These are phyloP conservation scores for Schoenoplectus tabernaemontani DNA, from an alignment of 202 grass and related monocot genomes.

Conservation along the genomic window DNA sequence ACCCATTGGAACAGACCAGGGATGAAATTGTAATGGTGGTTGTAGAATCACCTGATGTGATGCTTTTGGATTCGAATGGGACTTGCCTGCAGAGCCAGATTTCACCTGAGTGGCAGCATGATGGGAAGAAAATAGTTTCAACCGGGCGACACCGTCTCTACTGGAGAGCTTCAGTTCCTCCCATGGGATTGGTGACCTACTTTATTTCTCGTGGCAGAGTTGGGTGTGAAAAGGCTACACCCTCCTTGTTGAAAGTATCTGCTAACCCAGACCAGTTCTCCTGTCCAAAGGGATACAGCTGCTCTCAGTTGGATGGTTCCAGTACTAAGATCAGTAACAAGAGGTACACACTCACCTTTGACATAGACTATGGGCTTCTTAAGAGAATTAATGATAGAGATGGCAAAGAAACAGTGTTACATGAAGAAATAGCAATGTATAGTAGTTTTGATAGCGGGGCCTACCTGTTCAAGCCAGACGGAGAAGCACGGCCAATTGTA, in stretches of 20 bases:
- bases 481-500: conserved; percentile 60
- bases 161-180: conserved; percentile 90
- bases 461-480: conserved; percentile 90
- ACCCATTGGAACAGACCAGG: conserved; percentile 81
- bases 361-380: conserved; percentile 61
- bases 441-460: conserved; percentile 77
- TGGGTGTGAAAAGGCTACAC: conserved; percentile 62
- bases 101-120: conserved; percentile 78
- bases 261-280: conserved; percentile 43
- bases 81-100: conserved; percentile 84
- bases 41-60: conserved; percentile 54
- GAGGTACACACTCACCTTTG: conserved; percentile 69
- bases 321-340: conserved; percentile 57
- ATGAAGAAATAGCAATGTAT: conserved; percentile 94
- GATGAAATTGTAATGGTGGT: conserved; percentile 88
- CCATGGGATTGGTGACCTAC: conserved; percentile 84
- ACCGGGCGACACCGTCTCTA: conserved; percentile 74
- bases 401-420: conserved; percentile 42
- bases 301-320: conserved; percentile 62
- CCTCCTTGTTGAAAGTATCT: conserved; percentile 42
- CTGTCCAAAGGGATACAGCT: conserved; percentile 77
- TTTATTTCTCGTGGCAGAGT: conserved; percentile 42
- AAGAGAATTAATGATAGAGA: conserved; percentile 41
- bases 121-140: conserved; percentile 31
- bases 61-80: conserved; percentile 63